These are phyloP conservation scores for Aureobasidium sp. DNA, from an alignment of 2,329 filamentous ascomycete genomes.

Conservation along the genomic window DNA sequence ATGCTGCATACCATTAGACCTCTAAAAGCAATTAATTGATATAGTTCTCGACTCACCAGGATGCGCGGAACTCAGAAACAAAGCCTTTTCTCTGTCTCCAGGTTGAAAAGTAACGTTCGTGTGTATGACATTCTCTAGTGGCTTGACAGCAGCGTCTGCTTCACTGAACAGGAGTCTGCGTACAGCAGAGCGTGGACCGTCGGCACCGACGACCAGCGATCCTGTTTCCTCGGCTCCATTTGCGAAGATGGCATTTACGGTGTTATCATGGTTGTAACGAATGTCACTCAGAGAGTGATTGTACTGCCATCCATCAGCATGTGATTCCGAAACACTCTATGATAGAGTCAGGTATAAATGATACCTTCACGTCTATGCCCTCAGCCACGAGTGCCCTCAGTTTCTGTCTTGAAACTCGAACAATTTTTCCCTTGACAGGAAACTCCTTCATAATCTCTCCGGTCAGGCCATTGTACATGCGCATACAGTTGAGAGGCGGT, in stretches of 20 bases:
- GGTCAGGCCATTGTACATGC: slow-evolving; percentile 17
- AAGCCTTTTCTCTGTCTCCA: slow-evolving; percentile 16
- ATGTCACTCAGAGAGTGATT: background rate
- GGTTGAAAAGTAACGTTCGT: slow-evolving; percentile 19
- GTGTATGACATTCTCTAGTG: slow-evolving; percentile 13
- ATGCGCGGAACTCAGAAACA: slow-evolving; percentile 17
- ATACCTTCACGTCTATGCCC: slow-evolving; percentile 15
- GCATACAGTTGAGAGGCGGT: slow-evolving; percentile 16
- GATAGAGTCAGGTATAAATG: background rate
- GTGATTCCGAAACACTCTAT: background rate
- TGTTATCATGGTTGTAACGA: slow-evolving; percentile 4
- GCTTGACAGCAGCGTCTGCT: background rate
- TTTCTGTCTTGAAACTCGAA: slow-evolving; percentile 18
- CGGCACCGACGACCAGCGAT: slow-evolving; percentile 21
- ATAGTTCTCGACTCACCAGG: slow-evolving; percentile 9
- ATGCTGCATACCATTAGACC: background rate
- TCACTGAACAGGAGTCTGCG: slow-evolving; percentile 18
- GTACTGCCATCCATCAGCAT: background rate
- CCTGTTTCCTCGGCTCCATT: slow-evolving; percentile 19
- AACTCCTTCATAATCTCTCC: slow-evolving; percentile 18
- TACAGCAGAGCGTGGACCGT: slow-evolving; percentile 22
- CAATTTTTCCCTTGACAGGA: slow-evolving; percentile 9
- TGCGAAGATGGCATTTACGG: slow-evolving; percentile 18
- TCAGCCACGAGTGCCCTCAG: slow-evolving; percentile 9
- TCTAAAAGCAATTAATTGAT: background rate